A percentile compares a stretch with the other conserved stretches of the same genome.
Conservation (phyloP, 306 rosid species). For the Carpinus viminea region DNA sequence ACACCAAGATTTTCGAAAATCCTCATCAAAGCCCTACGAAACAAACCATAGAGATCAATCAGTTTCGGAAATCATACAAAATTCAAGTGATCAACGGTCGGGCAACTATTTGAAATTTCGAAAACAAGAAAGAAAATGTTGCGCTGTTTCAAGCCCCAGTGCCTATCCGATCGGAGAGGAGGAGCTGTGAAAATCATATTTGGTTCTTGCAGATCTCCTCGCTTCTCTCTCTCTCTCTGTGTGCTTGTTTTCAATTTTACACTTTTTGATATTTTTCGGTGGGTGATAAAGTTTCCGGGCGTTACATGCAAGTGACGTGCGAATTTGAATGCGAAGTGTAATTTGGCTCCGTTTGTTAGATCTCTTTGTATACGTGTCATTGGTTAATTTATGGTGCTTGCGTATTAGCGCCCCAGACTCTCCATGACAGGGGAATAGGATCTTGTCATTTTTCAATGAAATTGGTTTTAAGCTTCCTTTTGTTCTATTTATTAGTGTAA, state of each 20-base stretch:
- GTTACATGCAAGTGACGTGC: slow-evolving; percentile 6
- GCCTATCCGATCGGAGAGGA: slow-evolving; percentile 68
- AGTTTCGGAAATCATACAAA: slow-evolving; percentile 29
- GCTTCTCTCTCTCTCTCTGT: no score
- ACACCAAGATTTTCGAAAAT: slow-evolving; percentile 12
- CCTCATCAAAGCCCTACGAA: background rate
- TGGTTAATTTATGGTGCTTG: background rate
- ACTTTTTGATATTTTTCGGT: slow-evolving; percentile 7
- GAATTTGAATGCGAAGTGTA: background rate
- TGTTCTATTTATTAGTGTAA: no score
- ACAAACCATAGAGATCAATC: slow-evolving; percentile 2
- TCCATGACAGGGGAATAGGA: no score
- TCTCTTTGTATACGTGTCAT: background rate
- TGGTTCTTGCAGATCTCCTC: slow-evolving; percentile 38
- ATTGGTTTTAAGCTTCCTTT: no score
- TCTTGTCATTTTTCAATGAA: no score
- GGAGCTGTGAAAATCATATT: slow-evolving; percentile 25
- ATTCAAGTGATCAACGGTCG: slow-evolving; percentile 37
- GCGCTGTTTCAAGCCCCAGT: slow-evolving; percentile 15
- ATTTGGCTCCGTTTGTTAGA: background rate
- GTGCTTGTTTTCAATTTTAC: background rate
- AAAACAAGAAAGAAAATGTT: background rate
- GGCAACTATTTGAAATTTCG: slow-evolving; percentile 12
- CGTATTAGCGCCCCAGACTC: background rate
- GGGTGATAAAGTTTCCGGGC: slow-evolving; percentile 7